phyloP scores from a whole-genome alignment of 139 green algal genomes.

The Diplosphaera chodatii region DNA sequence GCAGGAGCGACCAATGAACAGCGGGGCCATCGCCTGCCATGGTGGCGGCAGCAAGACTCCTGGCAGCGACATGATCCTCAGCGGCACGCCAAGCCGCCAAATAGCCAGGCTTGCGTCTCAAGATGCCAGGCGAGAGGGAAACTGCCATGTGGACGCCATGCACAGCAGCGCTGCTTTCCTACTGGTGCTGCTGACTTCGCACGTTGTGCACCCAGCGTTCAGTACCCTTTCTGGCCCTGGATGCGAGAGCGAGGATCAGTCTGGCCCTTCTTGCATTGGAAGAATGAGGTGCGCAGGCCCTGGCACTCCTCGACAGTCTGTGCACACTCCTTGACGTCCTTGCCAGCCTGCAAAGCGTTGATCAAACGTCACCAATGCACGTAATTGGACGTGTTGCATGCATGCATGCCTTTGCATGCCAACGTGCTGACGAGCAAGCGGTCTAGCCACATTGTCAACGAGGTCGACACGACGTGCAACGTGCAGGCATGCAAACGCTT shows the following conservation, averaged over 20 bases:
- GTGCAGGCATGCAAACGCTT: too few species aligned
- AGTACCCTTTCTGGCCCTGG: slow-evolving; percentile 72
- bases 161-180: too few species aligned
- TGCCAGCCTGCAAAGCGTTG: slow-evolving; percentile 28
- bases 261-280: slow-evolving; percentile 63
- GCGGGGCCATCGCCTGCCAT: background rate
- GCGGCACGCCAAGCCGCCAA: background rate
- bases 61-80: background rate
- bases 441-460: too few species aligned
- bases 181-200: too few species aligned
- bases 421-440: too few species aligned
- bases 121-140: too few species aligned
- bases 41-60: background rate
- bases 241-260: slow-evolving; percentile 67
- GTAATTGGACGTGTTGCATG: background rate
- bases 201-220: background rate
- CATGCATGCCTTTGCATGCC: too few species aligned
- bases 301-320: slow-evolving; percentile 52
- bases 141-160: too few species aligned
- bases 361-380: background rate
- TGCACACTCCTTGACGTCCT: slow-evolving; percentile 49
- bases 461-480: too few species aligned
- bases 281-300: slow-evolving; percentile 48
- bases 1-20: too few species aligned
- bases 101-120: too few species aligned